Conservation (phyloP, 129 eudicot genomes). For the Calendula officinalis region DNA sequence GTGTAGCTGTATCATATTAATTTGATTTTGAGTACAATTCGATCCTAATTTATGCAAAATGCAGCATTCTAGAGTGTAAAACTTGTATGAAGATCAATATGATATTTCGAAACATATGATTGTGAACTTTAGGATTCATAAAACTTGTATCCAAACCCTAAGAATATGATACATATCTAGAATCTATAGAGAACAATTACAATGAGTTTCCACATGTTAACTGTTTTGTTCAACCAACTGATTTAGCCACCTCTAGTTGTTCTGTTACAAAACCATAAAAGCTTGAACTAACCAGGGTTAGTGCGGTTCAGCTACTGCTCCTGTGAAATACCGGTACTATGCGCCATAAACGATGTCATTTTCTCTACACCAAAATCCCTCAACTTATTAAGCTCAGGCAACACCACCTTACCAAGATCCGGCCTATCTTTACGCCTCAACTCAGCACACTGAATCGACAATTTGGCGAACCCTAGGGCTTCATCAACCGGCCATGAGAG, state of each 20-base stretch:
- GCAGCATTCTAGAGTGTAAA: too few relatives aligned
- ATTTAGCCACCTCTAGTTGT: background rate
- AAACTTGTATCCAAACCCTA: too few relatives aligned
- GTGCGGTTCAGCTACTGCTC: slow-evolving; percentile 3
- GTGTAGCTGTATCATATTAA: background rate
- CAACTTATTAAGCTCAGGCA: slow-evolving; percentile 54
- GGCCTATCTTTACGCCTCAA: slow-evolving; percentile 55
- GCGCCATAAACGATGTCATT: slow-evolving; percentile 12
- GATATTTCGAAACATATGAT: too few relatives aligned
- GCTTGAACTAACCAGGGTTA: slow-evolving; percentile 2
- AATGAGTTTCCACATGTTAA: background rate
- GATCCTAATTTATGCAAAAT: too few relatives aligned
- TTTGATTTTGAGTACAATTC: background rate
- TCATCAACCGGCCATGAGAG: slow-evolving; percentile 52
- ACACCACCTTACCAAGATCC: slow-evolving; percentile 46
- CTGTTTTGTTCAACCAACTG: background rate
- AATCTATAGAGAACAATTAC: background rate
- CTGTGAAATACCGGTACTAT: background rate
- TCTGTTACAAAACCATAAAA: background rate
- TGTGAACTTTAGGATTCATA: too few relatives aligned
- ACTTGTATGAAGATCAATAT: too few relatives aligned
- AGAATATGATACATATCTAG: background rate
- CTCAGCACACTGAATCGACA: slow-evolving; percentile 53
- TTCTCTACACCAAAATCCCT: slow-evolving; percentile 43
- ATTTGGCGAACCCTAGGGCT: slow-evolving; percentile 42